Evolutionary conservation across 768 basidiomycete genomes (phyloP), one percentile per base, ranked within the genome.

Genomic region (Leccinum obscurum): DNA sequence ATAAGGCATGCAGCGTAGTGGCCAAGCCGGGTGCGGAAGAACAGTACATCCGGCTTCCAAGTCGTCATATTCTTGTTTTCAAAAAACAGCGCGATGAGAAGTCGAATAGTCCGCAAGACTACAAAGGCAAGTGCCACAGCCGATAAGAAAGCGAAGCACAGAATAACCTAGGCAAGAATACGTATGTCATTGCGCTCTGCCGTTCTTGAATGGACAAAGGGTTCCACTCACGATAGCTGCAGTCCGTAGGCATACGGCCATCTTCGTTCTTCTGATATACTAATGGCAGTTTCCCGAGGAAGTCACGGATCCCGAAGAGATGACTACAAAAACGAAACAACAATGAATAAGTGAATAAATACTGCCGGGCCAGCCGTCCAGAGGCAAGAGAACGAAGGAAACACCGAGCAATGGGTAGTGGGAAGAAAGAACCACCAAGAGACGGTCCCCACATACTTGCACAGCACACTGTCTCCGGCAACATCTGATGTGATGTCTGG

Each of bases 11-110:
- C 79, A n/a, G 83, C 81, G 69, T 89, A 90, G 54, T 82, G 80
- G 1, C 90, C 90, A 14, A 90, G 80, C 62, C 88, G 88, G 7
- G 88, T 88, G 58, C 81, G 80, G 72, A 91, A 89, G 72, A 90
- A 89, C 60, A 84, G 75, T 46, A 80, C 82, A 70, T 85, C 84
- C 34, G 71, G 69, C 4, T 65, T 58, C 52, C 75, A 73, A 32
- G 61, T 56, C 17, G 78, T 68, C 60, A 70, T 67, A 30, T 66
- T 53, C 17, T 69, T 62, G 37, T 57, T 66, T 34, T 63, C 68
- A 59, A 77, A 64, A 60, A 72, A 64, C 35, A 76, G 72, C 55
- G 70, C 70, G 26, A 80, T 35, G 46, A 77, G 81, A 48, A 86
- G 71, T 75, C 80, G 86, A 52, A 78, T 61, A 39, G 81, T 75